Conservation (phyloP, 345 rosid genomes). For the Hypericum perforatum region DNA sequence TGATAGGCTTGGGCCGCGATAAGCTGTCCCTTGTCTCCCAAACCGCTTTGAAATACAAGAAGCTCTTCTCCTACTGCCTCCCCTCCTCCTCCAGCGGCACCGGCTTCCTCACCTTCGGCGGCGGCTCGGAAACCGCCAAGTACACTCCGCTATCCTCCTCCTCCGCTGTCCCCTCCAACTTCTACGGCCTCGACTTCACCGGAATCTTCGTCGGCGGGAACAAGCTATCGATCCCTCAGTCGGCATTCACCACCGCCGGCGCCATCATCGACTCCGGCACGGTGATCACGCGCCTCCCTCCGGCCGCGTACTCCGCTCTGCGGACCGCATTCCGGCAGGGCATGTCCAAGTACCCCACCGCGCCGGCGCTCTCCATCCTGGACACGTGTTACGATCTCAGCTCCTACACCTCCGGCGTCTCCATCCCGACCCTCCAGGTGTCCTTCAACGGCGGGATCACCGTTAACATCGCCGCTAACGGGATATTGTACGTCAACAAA, state of each 20-base stretch:
- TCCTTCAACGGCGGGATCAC: conserved; percentile 7
- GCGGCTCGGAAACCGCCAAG: neutral
- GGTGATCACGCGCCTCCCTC: conserved; percentile 22
- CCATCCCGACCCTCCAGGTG: conserved; percentile 12
- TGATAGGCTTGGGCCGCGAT: conserved; percentile 8
- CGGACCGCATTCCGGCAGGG: conserved; percentile 7
- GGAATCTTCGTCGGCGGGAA: conserved; percentile 19
- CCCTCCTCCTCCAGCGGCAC: conserved; percentile 19
- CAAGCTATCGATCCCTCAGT: conserved; percentile 5
- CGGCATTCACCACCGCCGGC: neutral
- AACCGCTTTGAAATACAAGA: conserved; percentile 15
- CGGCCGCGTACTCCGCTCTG: conserved; percentile 12
- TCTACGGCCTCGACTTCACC: conserved; percentile 17
- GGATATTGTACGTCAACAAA: neutral
- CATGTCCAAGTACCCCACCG: conserved; percentile 16
- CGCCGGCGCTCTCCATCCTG: conserved; percentile 2
- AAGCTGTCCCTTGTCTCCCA: conserved; percentile 14
- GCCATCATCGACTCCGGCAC: conserved; percentile 27
- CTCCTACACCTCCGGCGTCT: neutral
- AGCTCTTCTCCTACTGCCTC: conserved; percentile 24
- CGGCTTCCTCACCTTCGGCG: conserved; percentile 21
- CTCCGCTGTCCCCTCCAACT: neutral
- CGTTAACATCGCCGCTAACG: conserved; percentile 11
- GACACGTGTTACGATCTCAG: conserved; percentile 28
- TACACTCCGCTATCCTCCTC: conserved; percentile 17